Base-by-base conservation (phyloP, 108 stramenopile genomes). In the Skeletonema tropicum region DNA sequence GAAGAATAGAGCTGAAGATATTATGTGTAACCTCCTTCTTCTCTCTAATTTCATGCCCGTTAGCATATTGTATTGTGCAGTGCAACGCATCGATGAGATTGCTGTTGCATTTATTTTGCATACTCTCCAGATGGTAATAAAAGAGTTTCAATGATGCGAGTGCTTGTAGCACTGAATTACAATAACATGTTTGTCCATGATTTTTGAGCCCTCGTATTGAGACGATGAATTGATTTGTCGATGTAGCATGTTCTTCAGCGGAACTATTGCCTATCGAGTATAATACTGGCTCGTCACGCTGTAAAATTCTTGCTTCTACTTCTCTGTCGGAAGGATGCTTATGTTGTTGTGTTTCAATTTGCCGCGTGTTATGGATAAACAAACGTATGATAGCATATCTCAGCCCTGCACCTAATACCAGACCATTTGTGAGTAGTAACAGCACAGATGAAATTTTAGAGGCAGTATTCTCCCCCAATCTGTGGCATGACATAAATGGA, bases 181-280 rank as follows among this genome's bases (percentile, higher is more conserved):
- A 69, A 64, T 88, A 94, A 69, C 94, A 94, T 0, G 94, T 92
- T 71, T 94, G 91, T 8, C 94, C 94, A 62, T 75, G 74, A 71
- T 94, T 94, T 11, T 71, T 77, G 17, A 94, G 76, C 3, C 94
- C 94, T 64, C 42, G 52, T 10, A 55, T 55, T 23, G 52, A 55
- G 52, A 55, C 52, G 23, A 55, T 23, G 7, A 55, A 55, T 55
- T 55, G 21, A 6, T 55, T 55, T 55, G 52, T 9, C 1, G 23
- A 55, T 55, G 23, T 3, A 23, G 0, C 52, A 55, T 55, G 10
- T 10, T 55, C 23, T 25, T 23, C 42, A 0, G 15, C 15, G 15
- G 15, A n/a, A 15, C n/a, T n/a, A 45, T 45, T 45, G 2, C 15
- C 5, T 45, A 45, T 15, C 15, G 15, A 15, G 3, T n/a, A 15